Base-by-base conservation (phyloP, 2,329 filamentous ascomycete species). In the Xylariaceae sp. region DNA sequence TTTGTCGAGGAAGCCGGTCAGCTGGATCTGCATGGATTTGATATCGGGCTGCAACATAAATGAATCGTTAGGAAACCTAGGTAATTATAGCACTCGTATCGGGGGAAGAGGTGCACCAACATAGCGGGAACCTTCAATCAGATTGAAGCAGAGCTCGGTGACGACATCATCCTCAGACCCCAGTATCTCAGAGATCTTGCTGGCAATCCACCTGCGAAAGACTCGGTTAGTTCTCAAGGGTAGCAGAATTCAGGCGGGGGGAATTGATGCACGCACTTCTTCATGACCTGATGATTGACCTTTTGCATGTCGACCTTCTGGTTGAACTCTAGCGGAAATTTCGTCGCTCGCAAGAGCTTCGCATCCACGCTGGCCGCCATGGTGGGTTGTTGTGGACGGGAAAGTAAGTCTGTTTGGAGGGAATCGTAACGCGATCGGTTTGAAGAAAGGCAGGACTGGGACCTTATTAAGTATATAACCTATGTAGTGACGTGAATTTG, bases 261-360 rank as follows among this genome's bases (percentile, higher is more conserved):
- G 21, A 44, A n/a, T 50, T 48, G 47, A 50, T 58, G 23, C 9
- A 76, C 87, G 70, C 72, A 96, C 90, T 95, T 96, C 82, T 97
- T 97, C 87, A 99, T 96, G 53, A 99, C 90, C 74, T 96, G 91
- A 48, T 96, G 81, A 72, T 99, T 97, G 74, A 99, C 92, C 79
- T 98, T 98, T 66, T 88, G 86, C 85, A 96, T 96, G 79, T 99
- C 93, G 63, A 99, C 95, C 79, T 97, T 97, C 72, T 90, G 87
- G 71, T 85, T 93, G 77, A 98, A 99, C 71, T 97, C 92, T 7
- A 88, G 83, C 44, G 95, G 95, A 63, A 97, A 98, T 71, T 96
- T 97, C 53, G 93, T 98, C 74, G 88, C 88, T 81, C 89, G 90
- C 54, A 97, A 79, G 68, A 96, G 84, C 80, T 96, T 96, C 63